Conservation (phyloP, 371 early-diverging fungal genomes). For the Mucor racemosus region DNA sequence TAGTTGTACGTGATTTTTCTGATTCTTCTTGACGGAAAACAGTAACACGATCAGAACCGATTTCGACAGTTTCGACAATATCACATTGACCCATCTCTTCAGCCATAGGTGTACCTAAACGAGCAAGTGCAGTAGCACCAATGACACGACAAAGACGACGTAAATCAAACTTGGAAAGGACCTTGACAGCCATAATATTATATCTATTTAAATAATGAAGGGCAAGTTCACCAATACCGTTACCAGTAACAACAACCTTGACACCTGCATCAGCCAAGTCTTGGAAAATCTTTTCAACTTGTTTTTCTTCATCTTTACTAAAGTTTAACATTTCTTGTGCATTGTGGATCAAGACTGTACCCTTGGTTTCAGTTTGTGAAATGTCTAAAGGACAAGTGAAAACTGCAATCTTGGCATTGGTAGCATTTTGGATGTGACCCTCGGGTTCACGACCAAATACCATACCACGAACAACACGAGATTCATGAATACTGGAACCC, state of each 20-base stretch:
- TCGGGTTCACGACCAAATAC: slow-evolving; percentile 97
- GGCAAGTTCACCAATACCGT: slow-evolving; percentile 91
- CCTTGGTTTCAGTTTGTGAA: slow-evolving; percentile 98
- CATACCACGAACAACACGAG: slow-evolving; percentile 96
- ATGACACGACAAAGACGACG: slow-evolving; percentile 93
- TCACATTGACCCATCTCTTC: slow-evolving; percentile 99
- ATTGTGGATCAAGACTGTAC: slow-evolving; percentile 97
- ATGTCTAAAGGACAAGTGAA: slow-evolving; percentile 97
- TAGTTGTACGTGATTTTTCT: slow-evolving; percentile 84
- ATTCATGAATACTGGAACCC: slow-evolving; percentile 93
- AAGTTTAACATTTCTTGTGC: slow-evolving; percentile 97
- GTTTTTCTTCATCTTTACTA: slow-evolving; percentile 91
- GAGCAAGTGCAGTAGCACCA: slow-evolving; percentile 92
- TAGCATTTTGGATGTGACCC: slow-evolving; percentile 72
- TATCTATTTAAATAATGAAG: slow-evolving; percentile 94
- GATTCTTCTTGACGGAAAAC: slow-evolving; percentile 89
- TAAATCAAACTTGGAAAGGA: slow-evolving; percentile 95
- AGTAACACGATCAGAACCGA: slow-evolving; percentile 96
- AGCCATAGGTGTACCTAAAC: slow-evolving; percentile 91
- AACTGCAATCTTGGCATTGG: slow-evolving; percentile 93
- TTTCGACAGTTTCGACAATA: slow-evolving; percentile 93
- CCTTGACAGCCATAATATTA: slow-evolving; percentile 89
- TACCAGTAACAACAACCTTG: slow-evolving; percentile 92
- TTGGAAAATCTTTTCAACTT: slow-evolving; percentile 81
- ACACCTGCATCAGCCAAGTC: slow-evolving; percentile 92